phyloP scores from a whole-genome alignment of 2,329 filamentous ascomycete species.

The Ophiostoma triangulosporum region DNA sequence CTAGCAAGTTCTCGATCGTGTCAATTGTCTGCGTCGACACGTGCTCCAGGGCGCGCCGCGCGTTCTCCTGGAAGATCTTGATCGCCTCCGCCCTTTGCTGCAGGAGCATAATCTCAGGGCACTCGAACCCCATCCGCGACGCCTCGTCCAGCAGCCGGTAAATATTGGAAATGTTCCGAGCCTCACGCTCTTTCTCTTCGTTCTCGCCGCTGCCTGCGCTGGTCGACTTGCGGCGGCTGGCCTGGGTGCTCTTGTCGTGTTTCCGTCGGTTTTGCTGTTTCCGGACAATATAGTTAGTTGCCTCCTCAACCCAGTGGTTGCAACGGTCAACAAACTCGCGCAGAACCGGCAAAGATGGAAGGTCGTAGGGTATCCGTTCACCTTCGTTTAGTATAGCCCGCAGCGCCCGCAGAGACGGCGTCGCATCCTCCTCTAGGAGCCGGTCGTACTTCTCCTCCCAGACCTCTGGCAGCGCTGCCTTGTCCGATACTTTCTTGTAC shows the following conservation, averaged over 20 bases:
- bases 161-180: slow-evolving; percentile 81
- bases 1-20: slow-evolving; percentile 81
- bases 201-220: slow-evolving; percentile 35
- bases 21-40: slow-evolving; percentile 50
- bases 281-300: slow-evolving; percentile 86
- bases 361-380: slow-evolving; percentile 85
- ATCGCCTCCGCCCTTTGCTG: slow-evolving; percentile 78
- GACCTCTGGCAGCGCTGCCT: slow-evolving; percentile 68
- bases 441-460: slow-evolving; percentile 89
- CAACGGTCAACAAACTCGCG: slow-evolving; percentile 88
- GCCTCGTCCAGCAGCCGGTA: slow-evolving; percentile 72
- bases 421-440: slow-evolving; percentile 68
- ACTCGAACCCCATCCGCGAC: slow-evolving; percentile 82
- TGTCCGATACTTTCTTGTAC: slow-evolving; percentile 69
- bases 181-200: slow-evolving; percentile 54
- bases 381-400: slow-evolving; percentile 79
- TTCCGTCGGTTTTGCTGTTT: slow-evolving; percentile 97
- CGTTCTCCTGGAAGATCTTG: slow-evolving; percentile 68
- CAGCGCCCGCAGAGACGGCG: slow-evolving; percentile 73
- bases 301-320: slow-evolving; percentile 96
- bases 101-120: slow-evolving; percentile 74
- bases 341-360: slow-evolving; percentile 69
- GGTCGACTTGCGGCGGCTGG: slow-evolving; percentile 51
- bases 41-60: slow-evolving; percentile 55
- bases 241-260: slow-evolving; percentile 77